phyloP scores from a whole-genome alignment of 1,284 basidiomycete species.

The Ustilago loliicola region DNA sequence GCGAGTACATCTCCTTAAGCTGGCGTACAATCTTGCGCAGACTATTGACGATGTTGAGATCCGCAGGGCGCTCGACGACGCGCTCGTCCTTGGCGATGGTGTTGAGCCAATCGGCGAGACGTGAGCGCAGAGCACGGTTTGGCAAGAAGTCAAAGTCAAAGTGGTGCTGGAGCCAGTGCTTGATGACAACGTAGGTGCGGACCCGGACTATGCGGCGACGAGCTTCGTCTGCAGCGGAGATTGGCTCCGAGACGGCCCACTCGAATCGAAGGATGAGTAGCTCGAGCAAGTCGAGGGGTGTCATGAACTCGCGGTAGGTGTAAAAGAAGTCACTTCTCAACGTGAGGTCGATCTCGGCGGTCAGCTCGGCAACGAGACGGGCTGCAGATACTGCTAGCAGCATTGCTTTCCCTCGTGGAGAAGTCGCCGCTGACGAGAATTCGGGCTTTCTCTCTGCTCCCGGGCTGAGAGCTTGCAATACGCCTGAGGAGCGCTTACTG shows the following conservation, averaged over 20 bases:
- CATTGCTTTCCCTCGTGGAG: slow-evolving; percentile 20
- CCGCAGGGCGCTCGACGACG: slow-evolving; percentile 38
- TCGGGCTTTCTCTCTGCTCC: slow-evolving; percentile 13
- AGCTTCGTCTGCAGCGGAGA: slow-evolving; percentile 53
- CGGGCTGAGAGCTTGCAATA: slow-evolving; percentile 8
- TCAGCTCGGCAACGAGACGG: slow-evolving; percentile 63
- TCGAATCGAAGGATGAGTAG: slow-evolving; percentile 62
- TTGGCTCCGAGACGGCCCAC: slow-evolving; percentile 55
- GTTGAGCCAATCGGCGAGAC: slow-evolving; percentile 63
- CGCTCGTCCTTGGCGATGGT: slow-evolving; percentile 42
- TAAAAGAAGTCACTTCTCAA: slow-evolving; percentile 64
- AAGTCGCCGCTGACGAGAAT: not conserved
- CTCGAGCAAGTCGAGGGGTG: slow-evolving; percentile 49
- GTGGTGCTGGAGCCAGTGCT: slow-evolving; percentile 62
- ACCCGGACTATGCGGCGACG: slow-evolving; percentile 62
- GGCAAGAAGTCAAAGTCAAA: slow-evolving; percentile 65
- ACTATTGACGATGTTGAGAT: slow-evolving; percentile 55
- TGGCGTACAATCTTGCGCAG: slow-evolving; percentile 57
- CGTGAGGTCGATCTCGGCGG: slow-evolving; percentile 60
- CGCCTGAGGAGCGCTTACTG: slow-evolving; percentile 2
- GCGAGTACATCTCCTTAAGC: slow-evolving; percentile 59
- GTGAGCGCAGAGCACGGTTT: slow-evolving; percentile 49
- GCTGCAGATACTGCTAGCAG: slow-evolving; percentile 58
- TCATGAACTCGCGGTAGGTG: slow-evolving; percentile 61
- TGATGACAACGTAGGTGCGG: slow-evolving; percentile 63